A percentile compares a stretch with the other conserved stretches of the same genome.
Evolutionary conservation across 2,329 filamentous ascomycete genomes (phyloP).

Genomic region (Mycosphaerella sp.): DNA sequence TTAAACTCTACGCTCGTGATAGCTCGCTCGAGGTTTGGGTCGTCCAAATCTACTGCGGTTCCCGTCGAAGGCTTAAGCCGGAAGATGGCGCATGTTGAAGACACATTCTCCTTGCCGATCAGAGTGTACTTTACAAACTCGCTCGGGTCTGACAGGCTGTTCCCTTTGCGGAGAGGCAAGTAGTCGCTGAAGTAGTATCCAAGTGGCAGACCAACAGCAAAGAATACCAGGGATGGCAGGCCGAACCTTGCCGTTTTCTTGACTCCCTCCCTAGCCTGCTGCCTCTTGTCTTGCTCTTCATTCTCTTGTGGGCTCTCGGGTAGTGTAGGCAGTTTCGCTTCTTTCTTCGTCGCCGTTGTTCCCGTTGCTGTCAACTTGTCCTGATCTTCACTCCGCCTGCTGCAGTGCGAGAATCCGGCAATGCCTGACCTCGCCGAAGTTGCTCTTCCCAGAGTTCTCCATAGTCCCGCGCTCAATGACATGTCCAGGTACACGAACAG

Average conservation of each 20-base stretch:
- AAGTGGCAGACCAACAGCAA: slow-evolving; percentile 20
- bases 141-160: slow-evolving; percentile 6
- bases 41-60: slow-evolving; percentile 17
- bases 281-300: slow-evolving; percentile 6
- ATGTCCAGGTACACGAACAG: not conserved
- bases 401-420: slow-evolving; percentile 8
- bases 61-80: slow-evolving; percentile 47
- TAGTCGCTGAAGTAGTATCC: slow-evolving; percentile 20
- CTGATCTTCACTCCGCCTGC: slow-evolving; percentile 1
- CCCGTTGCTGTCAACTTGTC: not conserved
- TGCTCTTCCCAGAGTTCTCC: slow-evolving; percentile 3
- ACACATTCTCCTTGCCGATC: slow-evolving; percentile 54
- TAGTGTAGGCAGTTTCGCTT: not conserved
- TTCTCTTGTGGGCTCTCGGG: slow-evolving; percentile 1
- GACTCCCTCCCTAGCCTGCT: not conserved
- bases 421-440: slow-evolving; percentile 1
- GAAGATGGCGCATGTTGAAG: slow-evolving; percentile 62
- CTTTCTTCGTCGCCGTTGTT: slow-evolving; percentile 1
- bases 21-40: slow-evolving; percentile 41
- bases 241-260: slow-evolving; percentile 8
- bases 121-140: slow-evolving; percentile 51
- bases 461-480: slow-evolving; percentile 6
- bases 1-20: slow-evolving; percentile 90
- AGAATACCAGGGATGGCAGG: slow-evolving; percentile 20
- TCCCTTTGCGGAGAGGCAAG: slow-evolving; percentile 2